Evolutionary conservation across 805 yeast species (phyloP).

Genomic region (Starmerella stellata): DNA sequence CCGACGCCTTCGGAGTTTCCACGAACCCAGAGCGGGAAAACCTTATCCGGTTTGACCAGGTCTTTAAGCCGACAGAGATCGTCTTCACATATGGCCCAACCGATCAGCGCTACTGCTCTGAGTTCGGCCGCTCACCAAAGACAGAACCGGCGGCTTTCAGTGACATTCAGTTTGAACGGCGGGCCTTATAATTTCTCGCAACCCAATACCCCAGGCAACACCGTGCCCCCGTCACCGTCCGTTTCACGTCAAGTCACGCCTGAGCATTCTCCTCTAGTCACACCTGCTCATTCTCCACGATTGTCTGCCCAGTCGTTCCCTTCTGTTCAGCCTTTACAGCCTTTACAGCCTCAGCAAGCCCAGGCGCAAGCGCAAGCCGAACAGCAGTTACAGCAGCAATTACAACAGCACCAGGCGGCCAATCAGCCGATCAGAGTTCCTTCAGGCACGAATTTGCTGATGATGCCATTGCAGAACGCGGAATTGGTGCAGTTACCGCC

Average conservation of each 20-base stretch:
- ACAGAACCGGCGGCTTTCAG: slow-evolving; percentile 13
- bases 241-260: slow-evolving; percentile 25
- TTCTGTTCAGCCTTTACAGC: neutral
- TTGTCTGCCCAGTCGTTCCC: slow-evolving; percentile 12
- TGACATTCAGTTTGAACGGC: slow-evolving; percentile 16
- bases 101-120: too few relatives aligned
- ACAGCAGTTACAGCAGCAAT: too few relatives aligned
- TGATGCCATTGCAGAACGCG: neutral
- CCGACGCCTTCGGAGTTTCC: neutral
- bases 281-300: slow-evolving; percentile 31
- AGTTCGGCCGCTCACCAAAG: slow-evolving; percentile 19
- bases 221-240: slow-evolving; percentile 29
- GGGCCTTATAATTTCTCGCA: slow-evolving; percentile 21
- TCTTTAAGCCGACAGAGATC: slow-evolving; percentile 14
- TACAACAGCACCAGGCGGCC: too few relatives aligned
- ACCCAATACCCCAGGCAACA: slow-evolving; percentile 27
- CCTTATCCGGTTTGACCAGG: neutral
- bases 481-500: neutral
- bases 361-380: too few relatives aligned
- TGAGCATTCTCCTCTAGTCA: slow-evolving; percentile 28
- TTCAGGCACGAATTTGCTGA: neutral
- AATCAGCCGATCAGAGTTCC: too few relatives aligned
- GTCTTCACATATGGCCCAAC: slow-evolving; percentile 17
- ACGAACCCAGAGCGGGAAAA: neutral
- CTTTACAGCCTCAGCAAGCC: neutral